Evolutionary conservation across 2,329 filamentous ascomycete genomes (phyloP).

Genomic region (Penicillium olsonii): DNA sequence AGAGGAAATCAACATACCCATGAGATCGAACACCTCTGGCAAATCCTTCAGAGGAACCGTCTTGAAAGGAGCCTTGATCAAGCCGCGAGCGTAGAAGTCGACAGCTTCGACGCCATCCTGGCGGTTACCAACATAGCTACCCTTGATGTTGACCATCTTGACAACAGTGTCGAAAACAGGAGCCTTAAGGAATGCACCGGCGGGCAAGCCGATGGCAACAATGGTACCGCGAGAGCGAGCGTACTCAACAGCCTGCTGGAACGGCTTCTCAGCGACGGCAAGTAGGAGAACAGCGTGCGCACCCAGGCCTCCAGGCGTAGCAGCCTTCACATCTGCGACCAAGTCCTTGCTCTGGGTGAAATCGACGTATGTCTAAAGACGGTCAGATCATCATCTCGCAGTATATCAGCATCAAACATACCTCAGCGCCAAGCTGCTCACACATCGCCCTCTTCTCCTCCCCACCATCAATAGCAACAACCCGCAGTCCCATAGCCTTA

Average conservation of each 20-base stretch:
- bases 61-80: constrained; percentile 89
- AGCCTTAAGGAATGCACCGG: constrained; percentile 74
- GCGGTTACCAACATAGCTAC: constrained; percentile 90
- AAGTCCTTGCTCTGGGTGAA: constrained; percentile 75
- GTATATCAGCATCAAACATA: neutral
- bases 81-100: constrained; percentile 80
- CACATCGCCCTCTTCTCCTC: constrained; percentile 74
- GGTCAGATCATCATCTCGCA: neutral
- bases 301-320: constrained; percentile 76
- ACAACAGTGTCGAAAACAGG: constrained; percentile 89
- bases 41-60: constrained; percentile 77
- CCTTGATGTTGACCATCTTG: constrained; percentile 89
- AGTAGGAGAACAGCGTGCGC: constrained; percentile 86
- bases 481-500: constrained; percentile 81
- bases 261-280: constrained; percentile 85
- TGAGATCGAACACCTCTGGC: constrained; percentile 75
- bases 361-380: constrained; percentile 67
- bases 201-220: constrained; percentile 86
- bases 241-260: constrained; percentile 90
- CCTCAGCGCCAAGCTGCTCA: constrained; percentile 66
- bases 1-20: constrained; percentile 46
- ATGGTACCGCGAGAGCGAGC: constrained; percentile 80
- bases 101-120: constrained; percentile 85
- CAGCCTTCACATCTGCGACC: constrained; percentile 79
- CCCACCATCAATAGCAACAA: constrained; percentile 81